These are phyloP conservation scores for Pseudogymnoascus sp. DNA, from an alignment of 2,329 filamentous ascomycete genomes.

Conservation along the genomic window DNA sequence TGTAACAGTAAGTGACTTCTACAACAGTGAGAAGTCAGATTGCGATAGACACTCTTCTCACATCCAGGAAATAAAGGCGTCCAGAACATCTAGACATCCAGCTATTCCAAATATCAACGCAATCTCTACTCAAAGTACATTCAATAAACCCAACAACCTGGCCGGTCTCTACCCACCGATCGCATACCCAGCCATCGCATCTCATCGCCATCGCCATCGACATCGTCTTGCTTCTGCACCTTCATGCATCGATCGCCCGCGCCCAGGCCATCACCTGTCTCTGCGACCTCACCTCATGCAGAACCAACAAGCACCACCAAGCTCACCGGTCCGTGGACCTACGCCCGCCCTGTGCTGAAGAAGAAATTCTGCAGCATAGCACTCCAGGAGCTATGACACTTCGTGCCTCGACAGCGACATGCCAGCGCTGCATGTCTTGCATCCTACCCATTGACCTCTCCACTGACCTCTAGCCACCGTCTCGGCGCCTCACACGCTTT, in stretches of 20 bases:
- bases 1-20: neutral
- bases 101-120: neutral
- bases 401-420: neutral
- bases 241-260: neutral
- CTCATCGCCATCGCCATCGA: conserved; percentile 5
- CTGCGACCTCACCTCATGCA: neutral
- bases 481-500: conserved; percentile 7
- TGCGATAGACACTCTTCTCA: neutral
- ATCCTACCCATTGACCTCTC: neutral
- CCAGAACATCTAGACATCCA: neutral
- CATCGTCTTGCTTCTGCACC: neutral
- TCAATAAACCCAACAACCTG: neutral
- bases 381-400: neutral
- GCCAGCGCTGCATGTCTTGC: neutral
- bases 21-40: neutral
- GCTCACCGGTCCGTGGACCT: neutral
- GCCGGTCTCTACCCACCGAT: neutral
- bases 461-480: neutral
- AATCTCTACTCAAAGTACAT: neutral
- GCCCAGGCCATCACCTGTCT: neutral
- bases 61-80: neutral
- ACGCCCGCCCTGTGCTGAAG: neutral
- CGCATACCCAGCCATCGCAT: neutral
- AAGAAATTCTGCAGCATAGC: neutral
- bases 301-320: neutral